Percentiles rank a stretch among this genome's conserved stretches.
These are phyloP conservation scores for Geosiphon pyriformis DNA, from an alignment of 192 early-diverging fungal genomes.

Conservation along the genomic window DNA sequence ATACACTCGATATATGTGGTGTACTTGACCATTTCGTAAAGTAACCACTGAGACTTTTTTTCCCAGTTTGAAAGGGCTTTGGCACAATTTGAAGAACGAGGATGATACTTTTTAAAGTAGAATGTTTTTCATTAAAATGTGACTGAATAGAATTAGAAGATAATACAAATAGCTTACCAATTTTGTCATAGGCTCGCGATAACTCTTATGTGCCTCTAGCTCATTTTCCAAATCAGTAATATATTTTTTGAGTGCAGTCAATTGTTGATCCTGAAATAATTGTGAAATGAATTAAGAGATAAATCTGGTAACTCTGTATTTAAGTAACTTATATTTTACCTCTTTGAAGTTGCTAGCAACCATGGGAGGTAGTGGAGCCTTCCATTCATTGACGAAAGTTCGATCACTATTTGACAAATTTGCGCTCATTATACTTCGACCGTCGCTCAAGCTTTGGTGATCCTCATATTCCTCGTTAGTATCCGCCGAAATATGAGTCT, in stretches of 20 bases:
- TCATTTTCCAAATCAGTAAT: slow-evolving; percentile 59
- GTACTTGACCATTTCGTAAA: slow-evolving; percentile 81
- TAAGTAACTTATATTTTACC: background rate
- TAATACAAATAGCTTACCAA: slow-evolving; percentile 32
- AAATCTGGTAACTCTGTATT: background rate
- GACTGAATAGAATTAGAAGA: background rate
- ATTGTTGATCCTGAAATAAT: slow-evolving; percentile 51
- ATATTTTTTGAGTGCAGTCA: slow-evolving; percentile 58
- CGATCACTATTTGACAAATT: slow-evolving; percentile 31
- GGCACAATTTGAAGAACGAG: slow-evolving; percentile 51
- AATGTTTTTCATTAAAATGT: background rate
- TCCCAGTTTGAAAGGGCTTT: slow-evolving; percentile 78
- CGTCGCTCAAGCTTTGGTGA: slow-evolving; percentile 20
- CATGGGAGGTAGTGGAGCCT: slow-evolving; percentile 43
- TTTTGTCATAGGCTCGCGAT: slow-evolving; percentile 45
- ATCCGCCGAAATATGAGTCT: slow-evolving; percentile 29
- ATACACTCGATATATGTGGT: slow-evolving; percentile 73
- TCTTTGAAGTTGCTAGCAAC: slow-evolving; percentile 36
- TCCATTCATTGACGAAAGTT: slow-evolving; percentile 43
- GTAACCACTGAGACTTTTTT: slow-evolving; percentile 65
- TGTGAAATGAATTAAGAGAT: slow-evolving; percentile 11
- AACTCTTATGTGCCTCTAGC: slow-evolving; percentile 64
- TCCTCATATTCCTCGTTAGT: slow-evolving; percentile 20
- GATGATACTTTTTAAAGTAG: slow-evolving; percentile 45
- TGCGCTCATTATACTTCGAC: slow-evolving; percentile 20